phyloP scores from a whole-genome alignment of 2,329 filamentous ascomycete species.

The Pseudocercospora musae region DNA sequence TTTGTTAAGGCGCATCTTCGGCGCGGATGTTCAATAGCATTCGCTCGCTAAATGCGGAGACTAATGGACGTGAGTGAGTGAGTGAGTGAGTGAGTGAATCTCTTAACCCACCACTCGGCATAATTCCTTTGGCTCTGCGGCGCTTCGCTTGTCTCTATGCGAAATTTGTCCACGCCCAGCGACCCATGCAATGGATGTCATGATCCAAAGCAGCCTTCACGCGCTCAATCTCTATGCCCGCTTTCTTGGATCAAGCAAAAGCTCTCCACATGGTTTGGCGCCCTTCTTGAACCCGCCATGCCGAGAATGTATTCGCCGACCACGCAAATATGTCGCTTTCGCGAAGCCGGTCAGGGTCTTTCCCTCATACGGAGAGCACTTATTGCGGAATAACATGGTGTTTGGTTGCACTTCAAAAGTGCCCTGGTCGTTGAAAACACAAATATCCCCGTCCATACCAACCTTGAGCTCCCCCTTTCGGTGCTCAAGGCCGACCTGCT shows the following conservation, averaged over 20 bases:
- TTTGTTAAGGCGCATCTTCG: background rate
- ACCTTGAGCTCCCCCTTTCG: conserved; percentile 76
- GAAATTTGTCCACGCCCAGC: background rate
- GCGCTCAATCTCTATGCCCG: background rate
- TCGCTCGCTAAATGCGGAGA: background rate
- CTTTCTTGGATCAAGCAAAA: conserved; percentile 51
- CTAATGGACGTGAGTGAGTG: background rate
- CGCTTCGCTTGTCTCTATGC: background rate
- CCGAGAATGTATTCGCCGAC: conserved; percentile 68
- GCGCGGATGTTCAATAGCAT: background rate
- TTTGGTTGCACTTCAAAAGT: conserved; percentile 66
- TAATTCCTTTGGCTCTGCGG: background rate
- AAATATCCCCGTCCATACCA: conserved; percentile 86
- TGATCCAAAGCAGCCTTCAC: background rate
- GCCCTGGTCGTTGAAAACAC: conserved; percentile 83
- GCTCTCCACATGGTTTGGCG: conserved; percentile 45
- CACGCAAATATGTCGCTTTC: conserved; percentile 79
- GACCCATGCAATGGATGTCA: background rate
- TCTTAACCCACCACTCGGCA: background rate
- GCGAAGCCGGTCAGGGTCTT: conserved; percentile 75
- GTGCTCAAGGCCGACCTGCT: conserved; percentile 79
- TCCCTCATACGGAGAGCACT: conserved; percentile 86
- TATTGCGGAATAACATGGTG: conserved; percentile 93
- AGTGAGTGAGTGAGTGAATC: background rate
- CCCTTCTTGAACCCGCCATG: conserved; percentile 63